Percentiles rank a stretch among this genome's conserved stretches.
Conservation (phyloP, 352 stramenopile genomes). For the Elongisporangium senticosum region DNA sequence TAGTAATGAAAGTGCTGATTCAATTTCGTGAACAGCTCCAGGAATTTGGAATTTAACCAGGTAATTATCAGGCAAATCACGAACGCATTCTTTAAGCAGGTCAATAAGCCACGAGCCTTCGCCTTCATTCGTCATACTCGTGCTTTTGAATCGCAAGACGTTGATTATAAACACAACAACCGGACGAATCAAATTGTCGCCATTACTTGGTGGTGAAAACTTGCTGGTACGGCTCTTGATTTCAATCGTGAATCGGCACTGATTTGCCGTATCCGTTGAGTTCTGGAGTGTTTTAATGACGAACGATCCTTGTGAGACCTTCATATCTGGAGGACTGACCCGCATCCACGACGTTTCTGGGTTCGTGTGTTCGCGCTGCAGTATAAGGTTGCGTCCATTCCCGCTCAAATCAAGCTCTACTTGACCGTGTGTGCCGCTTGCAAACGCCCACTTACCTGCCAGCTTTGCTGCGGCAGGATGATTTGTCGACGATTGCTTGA, state of each 20-base stretch:
- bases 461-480: conserved; percentile 4
- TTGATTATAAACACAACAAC: conserved; percentile 27
- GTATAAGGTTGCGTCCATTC: conserved; percentile 4
- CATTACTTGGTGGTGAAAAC: not conserved
- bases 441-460: conserved; percentile 9
- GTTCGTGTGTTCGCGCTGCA: not conserved
- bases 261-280: not conserved
- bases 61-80: conserved; percentile 3
- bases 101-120: conserved; percentile 12
- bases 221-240: not conserved
- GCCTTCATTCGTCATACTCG: conserved; percentile 12
- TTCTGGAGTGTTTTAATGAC: not conserved
- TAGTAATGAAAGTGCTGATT: not conserved
- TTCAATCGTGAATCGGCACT: conserved; percentile 1
- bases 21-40: not conserved
- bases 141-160: conserved; percentile 19
- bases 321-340: not conserved
- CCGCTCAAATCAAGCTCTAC: conserved; percentile 15
- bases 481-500: not conserved
- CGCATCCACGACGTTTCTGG: not conserved
- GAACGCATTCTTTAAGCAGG: conserved; percentile 11
- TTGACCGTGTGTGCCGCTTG: conserved; percentile 6
- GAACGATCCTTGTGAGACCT: not conserved
- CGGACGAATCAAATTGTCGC: not conserved
- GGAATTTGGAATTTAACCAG: conserved; percentile 5